phyloP scores from a whole-genome alignment of 2,329 filamentous ascomycete species.

The Teratosphaeria zuluensis region DNA sequence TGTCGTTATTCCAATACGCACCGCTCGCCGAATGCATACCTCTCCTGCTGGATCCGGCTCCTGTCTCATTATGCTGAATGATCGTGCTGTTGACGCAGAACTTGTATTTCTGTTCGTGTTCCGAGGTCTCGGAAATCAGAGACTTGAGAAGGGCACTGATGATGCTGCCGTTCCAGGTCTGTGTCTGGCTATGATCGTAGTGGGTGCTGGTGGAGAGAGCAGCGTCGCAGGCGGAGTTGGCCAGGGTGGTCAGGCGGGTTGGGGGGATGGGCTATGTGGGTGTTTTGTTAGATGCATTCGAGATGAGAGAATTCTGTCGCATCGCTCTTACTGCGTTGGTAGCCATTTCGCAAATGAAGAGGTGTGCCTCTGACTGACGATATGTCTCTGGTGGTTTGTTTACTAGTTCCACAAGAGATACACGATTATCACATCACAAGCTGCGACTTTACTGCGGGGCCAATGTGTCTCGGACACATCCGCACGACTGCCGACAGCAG shows the following conservation, averaged over 20 bases:
- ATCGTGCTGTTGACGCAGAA: conserved; percentile 98
- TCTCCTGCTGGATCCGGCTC: conserved; percentile 37
- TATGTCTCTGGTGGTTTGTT: background rate
- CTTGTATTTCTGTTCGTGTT: conserved; percentile 60
- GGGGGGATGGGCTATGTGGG: conserved; percentile 61
- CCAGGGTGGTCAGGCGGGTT: conserved; percentile 74
- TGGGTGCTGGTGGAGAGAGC: conserved; percentile 63
- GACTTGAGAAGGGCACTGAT: conserved; percentile 74
- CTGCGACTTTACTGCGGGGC: background rate
- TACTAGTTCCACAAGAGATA: background rate
- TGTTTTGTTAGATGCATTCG: background rate
- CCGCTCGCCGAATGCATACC: conserved; percentile 84
- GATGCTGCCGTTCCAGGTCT: conserved; percentile 83
- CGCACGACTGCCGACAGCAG: background rate
- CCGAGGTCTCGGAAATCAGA: conserved; percentile 60
- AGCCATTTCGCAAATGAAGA: background rate
- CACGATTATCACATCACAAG: background rate
- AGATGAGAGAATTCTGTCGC: background rate
- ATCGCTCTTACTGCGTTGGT: background rate
- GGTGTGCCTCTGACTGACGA: background rate
- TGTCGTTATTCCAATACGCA: conserved; percentile 85
- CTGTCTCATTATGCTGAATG: conserved; percentile 64
- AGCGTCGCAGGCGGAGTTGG: conserved; percentile 72
- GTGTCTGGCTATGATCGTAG: conserved; percentile 81
- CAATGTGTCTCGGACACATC: background rate